Percentiles rank a stretch among this genome's conserved stretches.
Conservation (phyloP, 108 stramenopile genomes). For the Hondaea fermentalgiana region DNA sequence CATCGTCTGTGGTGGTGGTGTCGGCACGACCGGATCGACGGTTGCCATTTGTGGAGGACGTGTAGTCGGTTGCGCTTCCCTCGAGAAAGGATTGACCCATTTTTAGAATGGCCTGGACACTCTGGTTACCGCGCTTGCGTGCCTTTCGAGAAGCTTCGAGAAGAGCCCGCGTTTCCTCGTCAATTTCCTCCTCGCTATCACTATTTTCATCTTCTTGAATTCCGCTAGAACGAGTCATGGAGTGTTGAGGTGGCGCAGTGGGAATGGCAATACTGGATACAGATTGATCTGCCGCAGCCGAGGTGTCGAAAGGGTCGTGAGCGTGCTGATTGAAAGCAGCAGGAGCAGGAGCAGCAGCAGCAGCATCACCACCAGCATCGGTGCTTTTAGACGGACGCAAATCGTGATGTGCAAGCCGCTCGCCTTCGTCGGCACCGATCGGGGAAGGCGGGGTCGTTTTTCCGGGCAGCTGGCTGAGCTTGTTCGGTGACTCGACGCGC, state of each 20-base stretch:
- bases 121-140: neutral
- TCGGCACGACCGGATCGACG: neutral
- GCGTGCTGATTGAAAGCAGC: too few species aligned
- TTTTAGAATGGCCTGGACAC: neutral
- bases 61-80: neutral
- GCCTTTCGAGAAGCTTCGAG: neutral
- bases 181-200: neutral
- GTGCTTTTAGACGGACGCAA: neutral
- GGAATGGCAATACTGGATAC: too few species aligned
- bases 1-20: neutral
- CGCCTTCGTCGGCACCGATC: neutral
- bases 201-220: neutral
- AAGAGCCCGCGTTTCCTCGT: neutral
- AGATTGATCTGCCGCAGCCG: too few species aligned
- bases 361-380: neutral
- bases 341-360: neutral
- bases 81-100: neutral
- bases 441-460: too few species aligned
- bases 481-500: neutral
- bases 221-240: neutral
- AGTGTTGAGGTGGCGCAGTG: neutral
- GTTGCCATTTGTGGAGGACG: too few species aligned
- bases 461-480: neutral
- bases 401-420: neutral
- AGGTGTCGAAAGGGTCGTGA: too few species aligned